Conservation (phyloP, 192 early-diverging fungal genomes). For the Rhizophagus sp. region DNA sequence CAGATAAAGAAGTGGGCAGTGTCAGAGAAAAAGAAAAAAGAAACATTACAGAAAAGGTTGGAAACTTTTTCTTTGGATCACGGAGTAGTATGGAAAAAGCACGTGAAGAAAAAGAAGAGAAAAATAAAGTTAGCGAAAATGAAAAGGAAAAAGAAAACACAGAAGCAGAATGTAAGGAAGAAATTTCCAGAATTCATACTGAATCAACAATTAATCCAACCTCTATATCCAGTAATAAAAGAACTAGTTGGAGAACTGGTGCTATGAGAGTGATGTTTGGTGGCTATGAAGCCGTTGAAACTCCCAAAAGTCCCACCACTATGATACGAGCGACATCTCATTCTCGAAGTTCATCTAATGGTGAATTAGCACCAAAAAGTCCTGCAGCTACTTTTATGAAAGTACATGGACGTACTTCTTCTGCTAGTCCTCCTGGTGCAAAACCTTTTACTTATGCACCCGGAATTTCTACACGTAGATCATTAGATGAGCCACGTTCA, state of each 20-base stretch:
- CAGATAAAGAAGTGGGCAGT: conserved; percentile 18
- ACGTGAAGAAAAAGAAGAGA: conserved; percentile 28
- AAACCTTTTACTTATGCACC: neutral
- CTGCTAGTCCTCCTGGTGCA: neutral
- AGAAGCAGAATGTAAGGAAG: neutral
- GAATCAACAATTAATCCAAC: neutral
- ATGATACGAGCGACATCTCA: neutral
- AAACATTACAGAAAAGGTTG: conserved; percentile 30
- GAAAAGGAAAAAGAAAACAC: conserved; percentile 14
- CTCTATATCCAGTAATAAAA: conserved; percentile 17
- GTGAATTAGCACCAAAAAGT: conserved; percentile 12
- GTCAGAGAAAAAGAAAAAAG: conserved; percentile 27
- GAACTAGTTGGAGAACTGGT: conserved; percentile 20
- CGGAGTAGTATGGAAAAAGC: conserved; percentile 24
- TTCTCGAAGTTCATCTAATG: conserved; percentile 3
- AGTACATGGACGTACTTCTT: conserved; percentile 3
- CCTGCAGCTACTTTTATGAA: neutral
- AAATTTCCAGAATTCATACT: neutral
- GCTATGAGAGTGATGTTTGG: conserved; percentile 24
- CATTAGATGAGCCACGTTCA: conserved; percentile 26
- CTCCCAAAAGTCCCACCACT: conserved; percentile 8
- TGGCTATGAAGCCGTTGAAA: neutral
- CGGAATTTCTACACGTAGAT: conserved; percentile 10
- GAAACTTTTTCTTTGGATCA: conserved; percentile 22
- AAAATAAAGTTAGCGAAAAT: neutral